These are phyloP conservation scores for Globisporangium megalacanthum DNA, from an alignment of 352 stramenopile genomes.

Conservation along the genomic window DNA sequence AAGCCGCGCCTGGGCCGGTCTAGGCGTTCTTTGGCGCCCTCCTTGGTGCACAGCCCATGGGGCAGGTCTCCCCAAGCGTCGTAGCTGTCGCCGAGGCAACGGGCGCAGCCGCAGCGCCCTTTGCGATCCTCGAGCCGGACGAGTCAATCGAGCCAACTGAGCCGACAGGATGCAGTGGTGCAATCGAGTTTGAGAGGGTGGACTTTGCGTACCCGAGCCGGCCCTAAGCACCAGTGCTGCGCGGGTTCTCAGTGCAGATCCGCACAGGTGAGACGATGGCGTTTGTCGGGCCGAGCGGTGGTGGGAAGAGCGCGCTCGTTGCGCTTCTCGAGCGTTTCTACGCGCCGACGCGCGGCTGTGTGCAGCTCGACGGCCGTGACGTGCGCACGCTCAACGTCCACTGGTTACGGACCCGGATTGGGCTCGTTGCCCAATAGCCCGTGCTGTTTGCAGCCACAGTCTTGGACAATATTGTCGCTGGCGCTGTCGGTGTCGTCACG, in stretches of 20 bases:
- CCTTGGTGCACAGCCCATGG: no score
- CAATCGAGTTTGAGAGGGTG: constrained; percentile 40
- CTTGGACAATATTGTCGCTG: constrained; percentile 85
- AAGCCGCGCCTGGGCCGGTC: constrained; percentile 53
- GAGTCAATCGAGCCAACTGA: constrained; percentile 15
- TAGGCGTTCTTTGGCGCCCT: constrained; percentile 35
- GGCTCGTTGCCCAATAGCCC: constrained; percentile 80
- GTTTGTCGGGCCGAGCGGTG: constrained; percentile 25
- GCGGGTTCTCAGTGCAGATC: constrained; percentile 26
- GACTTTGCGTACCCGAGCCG: constrained; percentile 69
- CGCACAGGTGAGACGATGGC: constrained; percentile 20
- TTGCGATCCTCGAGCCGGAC: constrained; percentile 43
- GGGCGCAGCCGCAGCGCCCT: constrained; percentile 33
- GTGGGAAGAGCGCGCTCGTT: constrained; percentile 38
- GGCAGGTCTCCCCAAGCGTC: constrained; percentile 42
- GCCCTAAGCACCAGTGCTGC: constrained; percentile 23
- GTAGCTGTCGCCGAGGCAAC: constrained; percentile 29
- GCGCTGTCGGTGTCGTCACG: constrained; percentile 16
- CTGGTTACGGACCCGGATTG: constrained; percentile 55
- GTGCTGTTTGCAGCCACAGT: constrained; percentile 87
- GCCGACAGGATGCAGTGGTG: constrained; percentile 27
- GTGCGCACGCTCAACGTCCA: constrained; percentile 77
- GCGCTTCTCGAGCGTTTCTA: constrained; percentile 87
- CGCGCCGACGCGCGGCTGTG: constrained; percentile 52
- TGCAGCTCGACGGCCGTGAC: constrained; percentile 79